Percentiles rank a stretch among this genome's conserved stretches.
These are phyloP conservation scores for Cordia subcordata DNA, from an alignment of 257 asterid species.

Conservation along the genomic window DNA sequence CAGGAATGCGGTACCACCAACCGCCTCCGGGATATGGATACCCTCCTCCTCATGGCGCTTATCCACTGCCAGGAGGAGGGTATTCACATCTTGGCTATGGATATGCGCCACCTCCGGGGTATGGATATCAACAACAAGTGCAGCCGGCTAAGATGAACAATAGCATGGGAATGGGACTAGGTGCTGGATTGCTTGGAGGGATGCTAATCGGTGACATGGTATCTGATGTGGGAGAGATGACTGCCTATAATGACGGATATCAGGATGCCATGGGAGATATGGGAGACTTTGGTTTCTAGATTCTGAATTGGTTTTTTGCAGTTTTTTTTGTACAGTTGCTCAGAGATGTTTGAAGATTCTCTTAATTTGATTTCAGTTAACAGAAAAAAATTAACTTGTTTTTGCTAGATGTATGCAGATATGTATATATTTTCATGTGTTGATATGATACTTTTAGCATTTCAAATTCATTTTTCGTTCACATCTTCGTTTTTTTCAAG, in stretches of 20 bases:
- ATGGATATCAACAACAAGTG: constrained; percentile 31
- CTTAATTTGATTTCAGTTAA: too few species aligned
- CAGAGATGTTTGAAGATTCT: too few species aligned
- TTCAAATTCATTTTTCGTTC: too few species aligned
- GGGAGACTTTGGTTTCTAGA: constrained; percentile 21
- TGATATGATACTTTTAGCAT: too few species aligned
- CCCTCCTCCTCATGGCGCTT: constrained; percentile 24
- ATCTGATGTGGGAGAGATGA: constrained; percentile 40
- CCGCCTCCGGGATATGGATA: constrained; percentile 36
- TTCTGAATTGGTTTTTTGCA: not conserved
- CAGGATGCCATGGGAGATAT: constrained; percentile 26
- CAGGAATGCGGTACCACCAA: constrained; percentile 19
- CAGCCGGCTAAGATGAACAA: constrained; percentile 51
- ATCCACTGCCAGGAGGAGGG: constrained; percentile 1
- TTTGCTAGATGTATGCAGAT: too few species aligned
- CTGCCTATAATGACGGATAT: constrained; percentile 32
- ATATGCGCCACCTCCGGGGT: constrained; percentile 26
- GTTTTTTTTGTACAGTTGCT: not conserved
- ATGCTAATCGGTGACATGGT: constrained; percentile 76
- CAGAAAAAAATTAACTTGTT: too few species aligned
- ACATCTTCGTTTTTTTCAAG: too few species aligned
- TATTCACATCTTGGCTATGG: constrained; percentile 31
- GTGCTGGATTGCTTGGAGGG: constrained; percentile 90
- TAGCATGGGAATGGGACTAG: constrained; percentile 77
- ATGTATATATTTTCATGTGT: too few species aligned